Evolutionary conservation across 176 grass and related monocot species (phyloP), one percentile per base, ranked within the genome.

Genomic region (Oryza glumipatula): DNA sequence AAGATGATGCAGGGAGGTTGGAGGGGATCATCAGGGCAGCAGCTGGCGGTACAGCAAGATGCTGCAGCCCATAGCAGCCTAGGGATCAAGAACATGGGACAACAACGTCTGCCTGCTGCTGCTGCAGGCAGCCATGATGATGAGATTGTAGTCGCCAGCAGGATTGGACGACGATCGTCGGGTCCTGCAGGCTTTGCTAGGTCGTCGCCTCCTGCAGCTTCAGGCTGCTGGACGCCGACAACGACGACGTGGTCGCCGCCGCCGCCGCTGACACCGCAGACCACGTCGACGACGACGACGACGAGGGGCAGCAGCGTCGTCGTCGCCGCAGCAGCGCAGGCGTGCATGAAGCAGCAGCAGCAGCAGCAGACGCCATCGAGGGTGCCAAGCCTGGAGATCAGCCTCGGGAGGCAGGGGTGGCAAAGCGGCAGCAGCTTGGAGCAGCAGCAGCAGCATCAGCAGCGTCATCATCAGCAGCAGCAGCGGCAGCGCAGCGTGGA

Each of bases 401-500:
- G 93, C 80, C 76, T 99, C 21, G 96, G 96, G 70, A 89, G 94
- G 65, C 89, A 92, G 35, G 93, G 86, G n/a, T 96, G 94, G 94
- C 92, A 99, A 71, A 86, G 82, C 7, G 75, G 16, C 63, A 72
- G 44, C 84, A 49, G 74, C 80, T 54, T 21, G 54, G 17, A 84
- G 21, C 2, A 28, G 1, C 36, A 6, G 6, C 39, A 41, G 39
- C 39, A 84, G 21, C 2, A 28, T 28, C 36, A 6, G 6, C 39
- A 41, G 39, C 39, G 7, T 7, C 39, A 41, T 7, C 39, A 84
- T 14, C 39, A 81, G 12, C 52, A 60, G 0, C 79, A 7, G 58
- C 67, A 60, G 83, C 77, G 80, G 28, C 75, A 84, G 81, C 78
- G 44, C 72, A 65, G 77, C 32, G 74, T 66, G 19, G 73, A 91